Evolutionary conservation across 2,329 filamentous ascomycete species (phyloP).

Genomic region (Phyllachora maydis): DNA sequence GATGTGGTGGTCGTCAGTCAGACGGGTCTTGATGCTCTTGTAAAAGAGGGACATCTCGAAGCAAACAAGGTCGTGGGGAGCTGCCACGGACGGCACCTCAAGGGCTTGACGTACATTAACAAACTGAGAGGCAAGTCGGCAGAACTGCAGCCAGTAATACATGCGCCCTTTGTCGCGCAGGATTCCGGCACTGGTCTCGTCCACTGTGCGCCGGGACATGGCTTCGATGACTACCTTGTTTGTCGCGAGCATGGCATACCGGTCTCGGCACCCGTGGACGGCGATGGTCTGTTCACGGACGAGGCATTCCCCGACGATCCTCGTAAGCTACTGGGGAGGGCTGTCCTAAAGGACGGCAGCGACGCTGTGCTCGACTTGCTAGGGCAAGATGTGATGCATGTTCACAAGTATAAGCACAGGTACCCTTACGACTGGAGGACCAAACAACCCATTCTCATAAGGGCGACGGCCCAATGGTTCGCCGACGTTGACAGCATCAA

Average conservation of each 20-base stretch:
- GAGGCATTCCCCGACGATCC: constrained; percentile 58
- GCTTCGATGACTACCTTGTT: constrained; percentile 85
- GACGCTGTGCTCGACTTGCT: constrained; percentile 51
- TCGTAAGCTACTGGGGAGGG: constrained; percentile 41
- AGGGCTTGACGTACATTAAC: constrained; percentile 47
- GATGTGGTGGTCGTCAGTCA: constrained; percentile 52
- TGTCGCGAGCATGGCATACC: constrained; percentile 51
- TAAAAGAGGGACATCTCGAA: constrained; percentile 16
- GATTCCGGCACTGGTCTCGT: constrained; percentile 91
- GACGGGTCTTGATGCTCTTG: constrained; percentile 43
- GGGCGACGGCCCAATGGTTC: constrained; percentile 96
- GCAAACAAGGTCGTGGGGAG: constrained; percentile 39
- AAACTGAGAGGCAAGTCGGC: constrained; percentile 40
- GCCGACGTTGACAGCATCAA: constrained; percentile 79
- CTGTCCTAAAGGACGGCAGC: constrained; percentile 51
- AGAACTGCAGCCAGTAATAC: constrained; percentile 46
- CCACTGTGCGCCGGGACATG: constrained; percentile 83
- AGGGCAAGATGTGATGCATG: constrained; percentile 40
- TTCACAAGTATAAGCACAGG: constrained; percentile 64
- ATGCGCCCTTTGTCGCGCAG: constrained; percentile 74
- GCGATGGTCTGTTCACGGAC: constrained; percentile 59
- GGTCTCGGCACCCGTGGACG: constrained; percentile 66
- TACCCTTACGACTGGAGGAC: constrained; percentile 98
- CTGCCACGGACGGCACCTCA: no score
- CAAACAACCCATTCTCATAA: constrained; percentile 74